Conservation (phyloP, 2,329 filamentous ascomycete genomes). For the Stagonosporopsis chrysanthemi region DNA sequence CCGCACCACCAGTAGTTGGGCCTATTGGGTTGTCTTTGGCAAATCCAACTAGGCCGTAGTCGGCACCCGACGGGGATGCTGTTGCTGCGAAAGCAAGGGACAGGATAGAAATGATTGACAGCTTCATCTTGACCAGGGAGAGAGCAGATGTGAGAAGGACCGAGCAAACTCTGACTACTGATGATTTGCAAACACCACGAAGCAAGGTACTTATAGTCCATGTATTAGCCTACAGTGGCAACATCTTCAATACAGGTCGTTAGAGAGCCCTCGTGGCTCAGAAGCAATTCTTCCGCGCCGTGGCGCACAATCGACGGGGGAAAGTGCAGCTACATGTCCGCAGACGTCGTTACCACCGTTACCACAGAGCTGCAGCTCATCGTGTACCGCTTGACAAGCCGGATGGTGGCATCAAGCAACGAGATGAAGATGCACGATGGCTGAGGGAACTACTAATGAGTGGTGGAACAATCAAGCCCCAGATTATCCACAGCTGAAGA, state of each 20-base stretch:
- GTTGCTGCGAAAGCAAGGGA: slow-evolving; percentile 27
- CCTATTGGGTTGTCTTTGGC: slow-evolving; percentile 46
- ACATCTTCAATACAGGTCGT: slow-evolving; percentile 7
- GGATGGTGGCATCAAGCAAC: slow-evolving; percentile 16
- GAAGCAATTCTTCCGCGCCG: slow-evolving; percentile 25
- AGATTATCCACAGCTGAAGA: slow-evolving; percentile 24
- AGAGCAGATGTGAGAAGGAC: slow-evolving; percentile 3
- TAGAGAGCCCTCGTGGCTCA: slow-evolving; percentile 4
- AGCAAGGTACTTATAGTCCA: slow-evolving; percentile 20
- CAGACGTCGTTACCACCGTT: slow-evolving; percentile 1
- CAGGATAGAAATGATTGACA: slow-evolving; percentile 31
- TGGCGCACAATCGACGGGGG: slow-evolving; percentile 11
- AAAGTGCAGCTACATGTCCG: slow-evolving; percentile 6
- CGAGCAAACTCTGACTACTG: slow-evolving; percentile 5
- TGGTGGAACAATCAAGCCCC: slow-evolving; percentile 33
- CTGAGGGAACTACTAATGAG: slow-evolving; percentile 20
- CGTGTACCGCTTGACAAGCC: slow-evolving; percentile 12
- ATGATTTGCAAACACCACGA: background rate
- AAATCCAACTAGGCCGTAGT: slow-evolving; percentile 43
- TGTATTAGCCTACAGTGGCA: background rate
- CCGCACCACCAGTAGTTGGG: slow-evolving; percentile 43
- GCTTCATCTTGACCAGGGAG: slow-evolving; percentile 32
- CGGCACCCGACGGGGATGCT: slow-evolving; percentile 27
- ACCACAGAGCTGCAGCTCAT: slow-evolving; percentile 13
- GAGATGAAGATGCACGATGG: slow-evolving; percentile 23